These are phyloP conservation scores for Beauveria sp. DNA, from an alignment of 2,329 filamentous ascomycete genomes.

Conservation along the genomic window DNA sequence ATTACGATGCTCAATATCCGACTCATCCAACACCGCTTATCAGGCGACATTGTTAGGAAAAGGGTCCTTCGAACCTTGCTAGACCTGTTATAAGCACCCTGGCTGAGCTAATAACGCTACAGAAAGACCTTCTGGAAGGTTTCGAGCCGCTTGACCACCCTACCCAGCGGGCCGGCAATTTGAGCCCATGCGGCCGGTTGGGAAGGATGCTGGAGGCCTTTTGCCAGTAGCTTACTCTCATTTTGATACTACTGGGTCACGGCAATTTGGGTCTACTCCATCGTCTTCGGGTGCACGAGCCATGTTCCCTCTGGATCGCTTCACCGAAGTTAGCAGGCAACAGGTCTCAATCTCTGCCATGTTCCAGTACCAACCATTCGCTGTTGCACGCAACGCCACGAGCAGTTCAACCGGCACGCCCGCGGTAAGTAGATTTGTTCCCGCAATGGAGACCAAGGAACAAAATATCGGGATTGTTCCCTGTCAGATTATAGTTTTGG, in stretches of 20 bases:
- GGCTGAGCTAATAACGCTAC: constrained; percentile 8
- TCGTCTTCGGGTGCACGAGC: not conserved
- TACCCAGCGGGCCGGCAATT: constrained; percentile 12
- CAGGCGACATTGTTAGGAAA: not conserved
- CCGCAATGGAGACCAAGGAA: not conserved
- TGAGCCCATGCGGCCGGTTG: constrained; percentile 5
- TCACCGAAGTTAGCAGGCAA: not conserved
- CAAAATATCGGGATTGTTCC: not conserved
- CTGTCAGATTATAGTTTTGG: not conserved
- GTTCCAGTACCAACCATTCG: not conserved
- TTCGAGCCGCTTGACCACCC: constrained; percentile 12
- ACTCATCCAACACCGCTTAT: not conserved
- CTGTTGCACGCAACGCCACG: too few species aligned
- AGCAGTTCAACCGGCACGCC: not conserved
- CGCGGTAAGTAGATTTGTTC: constrained; percentile 1
- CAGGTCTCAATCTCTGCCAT: not conserved
- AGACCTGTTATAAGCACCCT: constrained; percentile 5
- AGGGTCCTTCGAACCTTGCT: not conserved
- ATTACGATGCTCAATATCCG: not conserved
- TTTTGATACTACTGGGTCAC: not conserved
- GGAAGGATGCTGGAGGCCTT: not conserved
- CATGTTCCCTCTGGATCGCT: not conserved
- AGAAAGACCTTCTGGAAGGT: constrained; percentile 16
- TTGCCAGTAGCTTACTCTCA: not conserved
- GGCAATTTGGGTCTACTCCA: constrained; percentile 2